Base-by-base conservation (phyloP, 495 filamentous ascomycete genomes). In the Tuber calosporum region DNA sequence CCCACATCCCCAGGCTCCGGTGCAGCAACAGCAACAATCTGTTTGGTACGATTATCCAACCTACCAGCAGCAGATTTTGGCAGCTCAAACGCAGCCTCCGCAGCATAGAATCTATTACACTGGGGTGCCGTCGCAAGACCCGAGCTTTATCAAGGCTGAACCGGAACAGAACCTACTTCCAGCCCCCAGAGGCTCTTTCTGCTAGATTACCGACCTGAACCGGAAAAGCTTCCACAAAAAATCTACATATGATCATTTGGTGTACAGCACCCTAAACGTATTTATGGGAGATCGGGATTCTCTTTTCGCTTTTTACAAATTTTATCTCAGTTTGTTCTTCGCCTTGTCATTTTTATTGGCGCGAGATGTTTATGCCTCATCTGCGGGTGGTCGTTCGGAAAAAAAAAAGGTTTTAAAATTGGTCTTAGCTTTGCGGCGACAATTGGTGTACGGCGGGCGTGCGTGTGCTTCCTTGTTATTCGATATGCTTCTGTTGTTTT, bases 31-130 rank as follows among this genome's bases (percentile, higher is more conserved):
- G 36, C 77, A 76, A 68, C 77, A 76, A 17, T 73, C 75, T 19
- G 79, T 81, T 66, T 81, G 80, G 80, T 81, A 81, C 48, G 74
- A 77, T 30, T 75, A 82, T 48, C 75, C 79, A 26, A 70, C 79
- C 26, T 73, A 77, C 42, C 78, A 80, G 20, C 79, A 81, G 26
- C 76, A 81, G 26, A 70, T 81, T 53, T 73, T 80, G 36, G 71
- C 74, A 66, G 78, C 78, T n/a, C 79, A 80, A 70, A 66, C 74
- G 42, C 78, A 80, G 7, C 78, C 79, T 36, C 78, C 80, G 39
- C 75, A 78, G 71, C 75, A 80, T 22, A 72, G 74, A 69, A 45
- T 80, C 48, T 80, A 75, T 71, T 75, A 77, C 67, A 40, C 73
- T 37, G 72, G 73, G 30, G 72, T 76, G 41, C 66, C 73, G 13